These are phyloP conservation scores for Diddensiella transvaalensis DNA, from an alignment of 805 yeast species.

Conservation along the genomic window DNA sequence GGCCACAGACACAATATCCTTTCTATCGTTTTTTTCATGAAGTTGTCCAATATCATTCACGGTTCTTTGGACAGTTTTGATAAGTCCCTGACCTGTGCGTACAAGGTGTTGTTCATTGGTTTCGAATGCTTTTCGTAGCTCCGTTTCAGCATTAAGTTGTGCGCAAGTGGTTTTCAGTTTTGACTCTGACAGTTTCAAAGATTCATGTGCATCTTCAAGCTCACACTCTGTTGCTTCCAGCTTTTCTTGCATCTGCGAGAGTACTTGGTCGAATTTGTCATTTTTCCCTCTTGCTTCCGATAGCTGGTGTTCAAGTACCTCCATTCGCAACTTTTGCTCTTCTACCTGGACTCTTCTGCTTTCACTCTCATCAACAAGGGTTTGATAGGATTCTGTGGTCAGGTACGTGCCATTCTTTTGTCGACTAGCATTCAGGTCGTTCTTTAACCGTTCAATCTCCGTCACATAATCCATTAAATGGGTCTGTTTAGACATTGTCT, in stretches of 20 bases:
- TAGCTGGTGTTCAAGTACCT: constrained; percentile 46
- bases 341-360: constrained; percentile 46
- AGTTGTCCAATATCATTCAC: constrained; percentile 1
- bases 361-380: constrained; percentile 44
- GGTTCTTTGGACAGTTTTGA: background rate
- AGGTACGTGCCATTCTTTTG: constrained; percentile 64
- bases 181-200: background rate
- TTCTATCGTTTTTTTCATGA: background rate
- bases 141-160: background rate
- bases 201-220: background rate
- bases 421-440: constrained; percentile 59
- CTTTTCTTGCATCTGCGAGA: background rate
- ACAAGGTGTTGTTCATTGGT: background rate
- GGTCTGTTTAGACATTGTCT: constrained; percentile 55
- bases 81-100: background rate
- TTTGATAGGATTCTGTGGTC: constrained; percentile 46
- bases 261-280: constrained; percentile 28
- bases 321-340: constrained; percentile 46
- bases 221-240: background rate
- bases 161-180: background rate
- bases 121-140: constrained; percentile 1
- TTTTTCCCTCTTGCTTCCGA: constrained; percentile 38
- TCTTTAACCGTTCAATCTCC: constrained; percentile 52
- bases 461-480: constrained; percentile 49
- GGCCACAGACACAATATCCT: background rate